Evolutionary conservation across 495 filamentous ascomycete species (phyloP).

Genomic region (Cercophora samala): DNA sequence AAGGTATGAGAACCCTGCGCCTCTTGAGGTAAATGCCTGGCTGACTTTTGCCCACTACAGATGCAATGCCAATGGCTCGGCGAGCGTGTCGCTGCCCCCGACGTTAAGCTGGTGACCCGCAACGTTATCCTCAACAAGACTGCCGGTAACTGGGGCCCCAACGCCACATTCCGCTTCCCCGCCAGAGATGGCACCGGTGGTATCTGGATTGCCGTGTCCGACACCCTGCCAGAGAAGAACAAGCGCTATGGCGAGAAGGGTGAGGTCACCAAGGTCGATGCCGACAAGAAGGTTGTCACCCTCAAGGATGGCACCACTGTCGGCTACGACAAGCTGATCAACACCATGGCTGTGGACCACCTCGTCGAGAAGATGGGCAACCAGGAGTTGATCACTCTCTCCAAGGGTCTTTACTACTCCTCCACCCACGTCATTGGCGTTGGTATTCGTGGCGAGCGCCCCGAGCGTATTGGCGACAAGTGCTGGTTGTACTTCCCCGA

Average conservation of each 20-base stretch:
- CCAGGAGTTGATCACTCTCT: slow-evolving; percentile 73
- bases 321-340: slow-evolving; percentile 86
- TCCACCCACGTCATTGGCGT: slow-evolving; percentile 97
- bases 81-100: slow-evolving; percentile 95
- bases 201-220: slow-evolving; percentile 97
- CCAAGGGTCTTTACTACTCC: slow-evolving; percentile 94
- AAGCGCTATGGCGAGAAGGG: slow-evolving; percentile 83
- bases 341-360: slow-evolving; percentile 93
- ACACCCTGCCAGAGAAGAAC: slow-evolving; percentile 90
- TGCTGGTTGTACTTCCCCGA: slow-evolving; percentile 99
- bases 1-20: slow-evolving; percentile 61
- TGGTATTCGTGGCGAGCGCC: slow-evolving; percentile 85
- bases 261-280: slow-evolving; percentile 79
- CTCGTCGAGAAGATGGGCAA: slow-evolving; percentile 86
- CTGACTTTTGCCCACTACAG: slow-evolving; percentile 47
- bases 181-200: slow-evolving; percentile 91
- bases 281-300: slow-evolving; percentile 75
- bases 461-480: slow-evolving; percentile 98
- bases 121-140: slow-evolving; percentile 96
- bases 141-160: slow-evolving; percentile 97
- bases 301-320: slow-evolving; percentile 86
- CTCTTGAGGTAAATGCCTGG: slow-evolving; percentile 6
- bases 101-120: slow-evolving; percentile 90
- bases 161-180: slow-evolving; percentile 98
- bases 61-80: slow-evolving; percentile 99